Evolutionary conservation across 1,139 yeast species (phyloP).

Genomic region (Nakaseomyces sp.): DNA sequence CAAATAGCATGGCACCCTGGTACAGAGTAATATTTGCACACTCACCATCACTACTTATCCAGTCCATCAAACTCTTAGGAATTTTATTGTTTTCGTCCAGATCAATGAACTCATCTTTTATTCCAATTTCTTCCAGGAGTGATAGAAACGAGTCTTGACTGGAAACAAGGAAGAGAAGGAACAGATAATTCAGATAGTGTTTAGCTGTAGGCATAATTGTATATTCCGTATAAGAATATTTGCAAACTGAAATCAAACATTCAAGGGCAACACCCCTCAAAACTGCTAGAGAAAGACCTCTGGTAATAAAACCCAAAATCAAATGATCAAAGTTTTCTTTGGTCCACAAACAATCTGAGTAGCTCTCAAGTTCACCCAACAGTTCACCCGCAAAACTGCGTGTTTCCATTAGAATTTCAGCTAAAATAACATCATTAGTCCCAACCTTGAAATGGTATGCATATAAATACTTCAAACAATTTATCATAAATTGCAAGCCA

Average conservation of each 20-base stretch:
- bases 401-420: constrained; percentile 21
- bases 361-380: constrained; percentile 39
- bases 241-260: constrained; percentile 44
- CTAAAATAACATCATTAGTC: constrained; percentile 8
- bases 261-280: constrained; percentile 47
- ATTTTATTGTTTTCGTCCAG: constrained; percentile 36
- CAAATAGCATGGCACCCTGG: constrained; percentile 47
- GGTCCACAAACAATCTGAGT: constrained; percentile 38
- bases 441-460: constrained; percentile 21
- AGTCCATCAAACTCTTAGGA: constrained; percentile 44
- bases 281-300: constrained; percentile 58
- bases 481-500: constrained; percentile 39
- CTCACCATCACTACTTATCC: constrained; percentile 37
- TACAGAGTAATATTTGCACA: constrained; percentile 41
- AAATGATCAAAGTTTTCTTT: constrained; percentile 48
- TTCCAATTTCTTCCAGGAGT: constrained; percentile 40
- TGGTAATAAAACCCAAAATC: constrained; percentile 44
- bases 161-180: constrained; percentile 47
- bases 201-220: constrained; percentile 12
- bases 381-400: constrained; percentile 36
- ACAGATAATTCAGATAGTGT: constrained; percentile 39
- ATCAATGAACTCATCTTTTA: constrained; percentile 31
- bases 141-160: constrained; percentile 43
- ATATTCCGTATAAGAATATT: constrained; percentile 34
- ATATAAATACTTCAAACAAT: constrained; percentile 26